Base-by-base conservation (phyloP, 129 eudicot genomes). In the Erigeron canadensis region DNA sequence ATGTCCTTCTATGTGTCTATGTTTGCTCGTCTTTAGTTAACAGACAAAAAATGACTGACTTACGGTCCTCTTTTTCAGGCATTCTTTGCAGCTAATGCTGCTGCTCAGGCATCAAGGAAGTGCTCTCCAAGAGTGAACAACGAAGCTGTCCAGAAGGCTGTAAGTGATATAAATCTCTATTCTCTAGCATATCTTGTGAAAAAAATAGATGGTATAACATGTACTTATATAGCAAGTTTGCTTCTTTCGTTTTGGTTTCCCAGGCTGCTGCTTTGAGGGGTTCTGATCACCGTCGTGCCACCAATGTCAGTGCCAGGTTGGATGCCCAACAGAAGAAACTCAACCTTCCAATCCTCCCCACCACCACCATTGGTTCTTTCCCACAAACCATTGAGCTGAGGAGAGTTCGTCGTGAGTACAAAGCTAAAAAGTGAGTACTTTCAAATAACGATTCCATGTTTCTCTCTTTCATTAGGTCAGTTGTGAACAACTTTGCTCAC, bases 321-420 rank as follows among this genome's bases (percentile, higher is more conserved):
- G 95, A 83, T 68, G 91, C 98, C 60, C 98, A 93, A 63, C 98
- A 89, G 63, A 89, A 93, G 88, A 93, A 93, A 75, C 91, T 93
- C 61, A 87, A 89, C 83, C 95, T 93, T 59, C 98, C 98, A 10
- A 70, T 93, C 51, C 96, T 93, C 50, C 98, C 98, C 10, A 93
- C 98, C 73, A 93, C 98, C 73, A 93, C 98, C 40, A 93, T 89
- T 80, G 98, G 98, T 42, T 93, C 98, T 60, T 93, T 93, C 95
- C 98, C 98, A 47, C 98, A 93, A 80, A 93, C 98, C 63, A 75
- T 93, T 22, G 98, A 93, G 80, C 88, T 93, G 57, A 87, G 98
- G 72, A 89, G 89, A 77, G 98, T 89, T 21, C 90, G 98, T 48
- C 98, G 98, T 80, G 98, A 92, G 75, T 89, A 86, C 89, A 92